Conservation (phyloP, 73 alveolate genomes). For the Blepharisma stoltei region DNA sequence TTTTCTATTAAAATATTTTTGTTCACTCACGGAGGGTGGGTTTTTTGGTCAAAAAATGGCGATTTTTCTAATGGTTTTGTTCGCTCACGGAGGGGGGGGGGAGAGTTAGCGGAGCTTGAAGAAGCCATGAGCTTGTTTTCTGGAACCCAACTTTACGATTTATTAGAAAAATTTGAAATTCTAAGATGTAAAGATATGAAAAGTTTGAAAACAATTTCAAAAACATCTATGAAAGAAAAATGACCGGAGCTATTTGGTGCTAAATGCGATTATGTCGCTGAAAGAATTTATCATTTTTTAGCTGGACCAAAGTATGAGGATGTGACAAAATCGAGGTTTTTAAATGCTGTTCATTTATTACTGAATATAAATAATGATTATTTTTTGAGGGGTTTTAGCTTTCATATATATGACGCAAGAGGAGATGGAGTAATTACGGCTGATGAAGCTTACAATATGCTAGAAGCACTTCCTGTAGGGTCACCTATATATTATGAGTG, state of each 20-base stretch:
- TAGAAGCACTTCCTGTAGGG: neutral
- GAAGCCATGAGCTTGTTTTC: neutral
- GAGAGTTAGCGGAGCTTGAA: neutral
- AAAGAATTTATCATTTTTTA: conserved; percentile 4
- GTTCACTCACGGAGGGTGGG: no score
- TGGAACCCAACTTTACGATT: neutral
- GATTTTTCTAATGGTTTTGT: no score
- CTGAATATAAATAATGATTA: neutral
- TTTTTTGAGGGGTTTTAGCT: neutral
- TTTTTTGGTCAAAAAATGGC: no score
- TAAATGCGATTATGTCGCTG: conserved; percentile 8
- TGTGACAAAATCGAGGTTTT: conserved; percentile 19
- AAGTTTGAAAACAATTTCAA: neutral
- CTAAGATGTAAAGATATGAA: neutral
- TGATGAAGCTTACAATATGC: neutral
- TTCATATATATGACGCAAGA: conserved; percentile 5
- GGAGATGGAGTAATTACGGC: neutral
- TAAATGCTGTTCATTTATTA: neutral
- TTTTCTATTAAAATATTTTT: no score
- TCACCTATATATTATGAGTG: conserved; percentile 17
- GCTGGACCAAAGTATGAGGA: conserved; percentile 10
- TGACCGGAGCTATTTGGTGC: conserved; percentile 21
- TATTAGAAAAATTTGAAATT: conserved; percentile 3
- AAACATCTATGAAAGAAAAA: conserved; percentile 11
- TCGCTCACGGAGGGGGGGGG: no score